Conservation (phyloP, 2,329 filamentous ascomycete species). For the Calonectria leucothoes region DNA sequence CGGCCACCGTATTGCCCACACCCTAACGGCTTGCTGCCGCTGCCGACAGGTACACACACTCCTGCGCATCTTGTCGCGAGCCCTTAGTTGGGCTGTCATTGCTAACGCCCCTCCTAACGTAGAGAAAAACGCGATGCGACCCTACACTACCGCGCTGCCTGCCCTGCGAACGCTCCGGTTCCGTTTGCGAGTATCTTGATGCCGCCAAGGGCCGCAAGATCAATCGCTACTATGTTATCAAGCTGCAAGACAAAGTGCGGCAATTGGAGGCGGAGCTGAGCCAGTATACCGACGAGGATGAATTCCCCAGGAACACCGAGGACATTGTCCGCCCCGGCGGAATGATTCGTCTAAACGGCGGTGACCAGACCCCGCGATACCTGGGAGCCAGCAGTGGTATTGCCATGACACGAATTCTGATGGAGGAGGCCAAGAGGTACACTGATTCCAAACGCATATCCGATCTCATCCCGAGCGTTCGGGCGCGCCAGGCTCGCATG, state of each 20-base stretch:
- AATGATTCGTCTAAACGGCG: constrained; percentile 84
- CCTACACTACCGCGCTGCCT: constrained; percentile 90
- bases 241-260: constrained; percentile 87
- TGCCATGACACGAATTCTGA: constrained; percentile 92
- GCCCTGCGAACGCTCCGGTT: constrained; percentile 92
- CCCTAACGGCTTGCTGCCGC: constrained; percentile 82
- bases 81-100: constrained; percentile 12
- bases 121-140: constrained; percentile 98
- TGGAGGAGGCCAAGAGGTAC: constrained; percentile 96
- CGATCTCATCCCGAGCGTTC: constrained; percentile 85
- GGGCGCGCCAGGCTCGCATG: constrained; percentile 65
- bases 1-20: constrained; percentile 77
- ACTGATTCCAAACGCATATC: constrained; percentile 92
- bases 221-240: constrained; percentile 91
- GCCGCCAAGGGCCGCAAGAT: constrained; percentile 87
- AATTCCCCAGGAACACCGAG: constrained; percentile 78
- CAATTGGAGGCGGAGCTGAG: constrained; percentile 84
- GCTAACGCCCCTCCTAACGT: constrained; percentile 24
- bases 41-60: constrained; percentile 75
- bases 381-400: constrained; percentile 95
- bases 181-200: constrained; percentile 95
- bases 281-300: constrained; percentile 80
- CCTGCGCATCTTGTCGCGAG: constrained; percentile 12
- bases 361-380: constrained; percentile 88
- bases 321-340: constrained; percentile 89